Conservation (phyloP, 164 flowering plant species). For the Umbilicus rupestris region DNA sequence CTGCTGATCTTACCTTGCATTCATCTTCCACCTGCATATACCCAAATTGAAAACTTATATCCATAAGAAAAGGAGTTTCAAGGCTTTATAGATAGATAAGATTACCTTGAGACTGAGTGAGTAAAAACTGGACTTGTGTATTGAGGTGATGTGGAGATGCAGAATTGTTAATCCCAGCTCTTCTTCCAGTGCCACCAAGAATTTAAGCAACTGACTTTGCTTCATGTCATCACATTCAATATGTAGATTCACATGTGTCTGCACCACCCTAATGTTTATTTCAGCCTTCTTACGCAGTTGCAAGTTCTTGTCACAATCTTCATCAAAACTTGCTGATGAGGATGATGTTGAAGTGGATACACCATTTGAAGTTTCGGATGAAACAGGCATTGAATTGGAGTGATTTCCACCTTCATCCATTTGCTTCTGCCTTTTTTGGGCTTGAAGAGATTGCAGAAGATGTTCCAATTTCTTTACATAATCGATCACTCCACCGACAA, state of each 20-base stretch:
- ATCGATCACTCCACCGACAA: slow-evolving; percentile 38
- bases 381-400: not conserved
- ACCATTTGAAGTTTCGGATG: not conserved
- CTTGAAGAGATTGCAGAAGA: slow-evolving; percentile 21
- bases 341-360: not conserved
- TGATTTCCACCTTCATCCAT: not conserved
- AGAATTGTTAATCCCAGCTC: slow-evolving; percentile 6
- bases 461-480: slow-evolving; percentile 43
- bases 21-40: slow-evolving; percentile 1
- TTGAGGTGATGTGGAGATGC: slow-evolving; percentile 11
- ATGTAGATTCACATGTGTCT: slow-evolving; percentile 6
- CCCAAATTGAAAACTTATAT: not conserved
- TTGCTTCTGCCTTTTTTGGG: slow-evolving; percentile 9
- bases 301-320: not conserved
- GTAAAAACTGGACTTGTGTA: slow-evolving; percentile 1
- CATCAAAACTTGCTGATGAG: not conserved
- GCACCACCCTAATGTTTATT: slow-evolving; percentile 6
- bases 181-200: slow-evolving; percentile 5
- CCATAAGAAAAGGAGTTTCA: no score
- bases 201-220: slow-evolving; percentile 1
- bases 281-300: not conserved
- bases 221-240: slow-evolving; percentile 6
- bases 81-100: not conserved
- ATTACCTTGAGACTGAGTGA: slow-evolving; percentile 14
- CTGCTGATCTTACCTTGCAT: slow-evolving; percentile 2